Base-by-base conservation (phyloP, 768 basidiomycete species). In the Termitomyces sp. region DNA sequence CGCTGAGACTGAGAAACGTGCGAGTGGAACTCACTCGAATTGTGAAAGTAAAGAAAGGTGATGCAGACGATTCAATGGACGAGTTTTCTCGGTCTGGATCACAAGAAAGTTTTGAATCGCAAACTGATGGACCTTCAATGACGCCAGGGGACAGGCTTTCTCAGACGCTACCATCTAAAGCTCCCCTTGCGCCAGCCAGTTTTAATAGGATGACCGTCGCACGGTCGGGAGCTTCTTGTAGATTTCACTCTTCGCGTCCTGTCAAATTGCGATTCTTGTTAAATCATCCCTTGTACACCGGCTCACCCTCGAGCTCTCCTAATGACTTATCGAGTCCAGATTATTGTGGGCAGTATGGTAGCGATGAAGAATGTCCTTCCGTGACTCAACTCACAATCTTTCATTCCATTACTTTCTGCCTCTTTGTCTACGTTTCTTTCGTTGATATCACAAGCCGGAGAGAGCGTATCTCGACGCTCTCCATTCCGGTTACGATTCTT, bases 171-270 rank as follows among this genome's bases (percentile, higher is more conserved):
- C 75, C 76, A 3, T 75, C 78, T 35, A 79, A 79, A 58, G 76
- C 32, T 73, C 79, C 18, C 72, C 77, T 44, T 4, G 32, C 20
- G 12, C 28, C 47, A 26, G 16, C 14, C 6, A 53, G 36, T 33
- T 64, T 58, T 32, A 58, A 64, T 63, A 74, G 78, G 41, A 77
- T 80, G 3, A 78, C 87, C 53, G 77, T 98, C 30, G 87, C 93
- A 13, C 83, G 89, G 7, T 94, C 95, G 14, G 96, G 96, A 49
- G 95, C 94, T 46, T 89, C 93, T 20, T 94, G 93, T 70, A 87
- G 93, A 49, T 94, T 97, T 69, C 94, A 97, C 64, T 83, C 86
- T 0, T 79, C 83, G 48, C 82, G 81, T 14, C 80, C 89, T 4
- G 82, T 95, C 60, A 89, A 81, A 63, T 78, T 93, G 41, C 85